phyloP scores from a whole-genome alignment of 2,329 filamentous ascomycete genomes.

The Elsinoe australis region DNA sequence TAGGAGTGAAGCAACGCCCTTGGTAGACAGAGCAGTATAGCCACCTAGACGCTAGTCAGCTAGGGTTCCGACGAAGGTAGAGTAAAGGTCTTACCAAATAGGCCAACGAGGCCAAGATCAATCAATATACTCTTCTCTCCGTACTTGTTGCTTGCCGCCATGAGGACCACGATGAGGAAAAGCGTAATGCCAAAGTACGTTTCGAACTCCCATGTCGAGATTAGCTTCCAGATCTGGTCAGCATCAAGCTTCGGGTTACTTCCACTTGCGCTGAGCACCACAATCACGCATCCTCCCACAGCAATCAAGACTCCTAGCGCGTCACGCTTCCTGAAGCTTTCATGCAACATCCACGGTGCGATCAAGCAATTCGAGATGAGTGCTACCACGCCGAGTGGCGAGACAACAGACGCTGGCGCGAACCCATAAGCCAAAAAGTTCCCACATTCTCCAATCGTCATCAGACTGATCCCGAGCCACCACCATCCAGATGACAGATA shows the following conservation, averaged over 20 bases:
- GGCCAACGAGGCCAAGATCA: conserved; percentile 82
- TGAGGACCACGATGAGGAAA: conserved; percentile 63
- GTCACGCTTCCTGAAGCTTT: conserved; percentile 76
- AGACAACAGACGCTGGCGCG: conserved; percentile 93
- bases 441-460: conserved; percentile 85
- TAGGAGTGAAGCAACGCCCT: conserved; percentile 89
- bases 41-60: too few relatives aligned
- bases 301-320: conserved; percentile 83
- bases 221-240: conserved; percentile 80
- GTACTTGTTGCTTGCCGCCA: conserved; percentile 75
- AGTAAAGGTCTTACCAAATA: conserved; percentile 86
- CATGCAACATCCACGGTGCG: conserved; percentile 87
- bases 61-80: too few relatives aligned
- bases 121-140: conserved; percentile 83
- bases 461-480: conserved; percentile 91
- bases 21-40: conserved; percentile 94
- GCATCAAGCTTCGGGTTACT: conserved; percentile 88
- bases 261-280: conserved; percentile 83
- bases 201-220: conserved; percentile 82
- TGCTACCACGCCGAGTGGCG: conserved; percentile 91
- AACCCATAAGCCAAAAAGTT: conserved; percentile 98
- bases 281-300: conserved; percentile 78
- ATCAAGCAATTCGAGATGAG: conserved; percentile 95
- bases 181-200: conserved; percentile 76
- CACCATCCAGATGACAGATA: conserved; percentile 91